Evolutionary conservation across 2,329 filamentous ascomycete genomes (phyloP).

Genomic region (Claviceps humidiphila): DNA sequence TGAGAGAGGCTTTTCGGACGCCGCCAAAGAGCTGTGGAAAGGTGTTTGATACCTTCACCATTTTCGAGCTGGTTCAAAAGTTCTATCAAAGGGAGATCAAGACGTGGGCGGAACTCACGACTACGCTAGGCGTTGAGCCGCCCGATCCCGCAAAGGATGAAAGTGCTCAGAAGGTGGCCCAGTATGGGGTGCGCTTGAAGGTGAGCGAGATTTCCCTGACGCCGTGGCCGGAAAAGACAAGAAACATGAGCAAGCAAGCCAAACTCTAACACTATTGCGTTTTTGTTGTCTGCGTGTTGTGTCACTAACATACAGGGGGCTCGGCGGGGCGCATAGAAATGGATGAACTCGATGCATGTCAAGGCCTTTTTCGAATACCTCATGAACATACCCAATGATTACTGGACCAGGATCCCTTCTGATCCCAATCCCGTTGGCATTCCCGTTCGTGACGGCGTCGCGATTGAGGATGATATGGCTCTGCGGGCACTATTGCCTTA

Average conservation of each 20-base stretch:
- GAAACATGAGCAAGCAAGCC: too few relatives aligned
- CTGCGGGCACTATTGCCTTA: conserved; percentile 73
- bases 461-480: conserved; percentile 78
- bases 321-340: conserved; percentile 42
- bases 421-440: conserved; percentile 49
- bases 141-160: conserved; percentile 72
- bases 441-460: conserved; percentile 64
- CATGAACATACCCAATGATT: conserved; percentile 61
- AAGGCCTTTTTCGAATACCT: conserved; percentile 92
- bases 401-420: conserved; percentile 64
- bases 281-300: too few relatives aligned
- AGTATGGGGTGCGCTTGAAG: conserved; percentile 87
- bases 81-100: conserved; percentile 75
- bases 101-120: conserved; percentile 81
- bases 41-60: conserved; percentile 61
- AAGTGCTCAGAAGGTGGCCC: conserved; percentile 85
- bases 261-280: too few relatives aligned
- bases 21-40: conserved; percentile 83
- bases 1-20: conserved; percentile 63
- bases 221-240: too few relatives aligned
- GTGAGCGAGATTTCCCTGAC: conserved; percentile 28
- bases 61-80: conserved; percentile 68
- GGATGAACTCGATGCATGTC: conserved; percentile 95
- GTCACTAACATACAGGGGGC: background rate
- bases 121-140: conserved; percentile 77